phyloP scores from a whole-genome alignment of 179 eudicot genomes.

The Nepenthes alata region DNA sequence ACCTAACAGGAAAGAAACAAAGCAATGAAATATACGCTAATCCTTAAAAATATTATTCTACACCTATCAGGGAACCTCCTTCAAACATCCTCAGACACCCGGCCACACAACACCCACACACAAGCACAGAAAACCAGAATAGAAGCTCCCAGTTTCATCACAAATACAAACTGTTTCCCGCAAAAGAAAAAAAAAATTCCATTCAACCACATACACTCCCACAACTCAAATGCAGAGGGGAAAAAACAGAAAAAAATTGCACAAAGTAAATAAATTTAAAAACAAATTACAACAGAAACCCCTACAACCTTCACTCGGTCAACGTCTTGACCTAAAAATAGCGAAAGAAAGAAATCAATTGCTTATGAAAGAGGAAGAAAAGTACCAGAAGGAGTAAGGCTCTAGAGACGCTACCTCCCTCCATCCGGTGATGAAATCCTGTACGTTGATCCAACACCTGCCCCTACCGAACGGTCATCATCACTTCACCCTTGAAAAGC shows the following conservation, averaged over 20 bases:
- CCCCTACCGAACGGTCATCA: slow-evolving; percentile 23
- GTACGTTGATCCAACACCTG: slow-evolving; percentile 25
- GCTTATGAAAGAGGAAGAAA: slow-evolving; percentile 22
- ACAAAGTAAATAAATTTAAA: not conserved
- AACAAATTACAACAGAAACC: not conserved
- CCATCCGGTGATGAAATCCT: slow-evolving; percentile 77
- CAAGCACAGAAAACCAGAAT: too few species aligned
- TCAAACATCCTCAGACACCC: too few species aligned
- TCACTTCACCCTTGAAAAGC: slow-evolving; percentile 13
- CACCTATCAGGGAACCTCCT: too few species aligned
- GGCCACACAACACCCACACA: too few species aligned
- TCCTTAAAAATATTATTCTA: too few species aligned
- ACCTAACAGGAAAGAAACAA: too few species aligned
- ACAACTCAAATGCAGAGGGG: too few species aligned
- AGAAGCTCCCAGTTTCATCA: too few species aligned
- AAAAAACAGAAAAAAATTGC: not conserved
- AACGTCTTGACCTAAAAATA: not conserved
- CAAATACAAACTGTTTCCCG: too few species aligned
- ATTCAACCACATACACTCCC: too few species aligned
- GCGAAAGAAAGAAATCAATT: not conserved
- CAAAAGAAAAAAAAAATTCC: too few species aligned
- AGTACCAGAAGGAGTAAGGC: slow-evolving; percentile 63
- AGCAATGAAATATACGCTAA: too few species aligned
- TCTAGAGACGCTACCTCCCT: slow-evolving; percentile 84
- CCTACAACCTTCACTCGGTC: not conserved